Percentiles rank a stretch among this genome's conserved stretches.
These are phyloP conservation scores for Eucalyptus albens DNA, from an alignment of 345 rosid species.

Conservation along the genomic window DNA sequence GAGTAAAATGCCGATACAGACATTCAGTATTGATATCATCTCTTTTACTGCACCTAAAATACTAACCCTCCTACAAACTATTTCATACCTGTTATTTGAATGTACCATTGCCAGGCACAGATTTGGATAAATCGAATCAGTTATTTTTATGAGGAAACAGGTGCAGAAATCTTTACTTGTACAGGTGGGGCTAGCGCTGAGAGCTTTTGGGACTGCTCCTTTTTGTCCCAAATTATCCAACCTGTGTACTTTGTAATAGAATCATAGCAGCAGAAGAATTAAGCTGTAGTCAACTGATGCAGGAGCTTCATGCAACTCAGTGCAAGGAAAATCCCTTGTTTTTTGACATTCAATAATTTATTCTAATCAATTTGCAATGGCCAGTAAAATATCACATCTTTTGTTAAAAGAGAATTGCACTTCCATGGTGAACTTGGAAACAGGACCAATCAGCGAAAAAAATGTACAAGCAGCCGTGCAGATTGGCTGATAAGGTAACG, in stretches of 20 bases:
- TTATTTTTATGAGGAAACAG: background rate
- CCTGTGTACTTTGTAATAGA: background rate
- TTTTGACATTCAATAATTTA: background rate
- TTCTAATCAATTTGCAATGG: background rate
- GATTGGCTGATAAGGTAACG: background rate
- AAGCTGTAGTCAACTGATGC: background rate
- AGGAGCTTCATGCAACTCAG: background rate
- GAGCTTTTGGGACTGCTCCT: background rate
- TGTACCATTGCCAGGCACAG: background rate
- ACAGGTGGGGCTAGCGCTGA: background rate
- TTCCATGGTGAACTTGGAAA: background rate
- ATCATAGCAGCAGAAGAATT: background rate
- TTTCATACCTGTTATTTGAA: background rate
- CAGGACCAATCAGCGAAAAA: background rate
- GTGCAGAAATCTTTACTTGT: background rate
- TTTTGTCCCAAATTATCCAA: background rate
- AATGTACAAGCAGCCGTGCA: background rate
- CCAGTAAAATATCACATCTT: background rate
- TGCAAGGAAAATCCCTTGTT: background rate
- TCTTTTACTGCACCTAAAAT: background rate
- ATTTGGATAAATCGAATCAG: background rate
- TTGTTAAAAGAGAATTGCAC: background rate
- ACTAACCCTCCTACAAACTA: background rate
- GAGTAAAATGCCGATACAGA: background rate
- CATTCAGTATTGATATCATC: background rate